Percentiles rank a stretch among this genome's conserved stretches.
These are phyloP conservation scores for Penstemon newberryi DNA, from an alignment of 257 asterid genomes.

Conservation along the genomic window DNA sequence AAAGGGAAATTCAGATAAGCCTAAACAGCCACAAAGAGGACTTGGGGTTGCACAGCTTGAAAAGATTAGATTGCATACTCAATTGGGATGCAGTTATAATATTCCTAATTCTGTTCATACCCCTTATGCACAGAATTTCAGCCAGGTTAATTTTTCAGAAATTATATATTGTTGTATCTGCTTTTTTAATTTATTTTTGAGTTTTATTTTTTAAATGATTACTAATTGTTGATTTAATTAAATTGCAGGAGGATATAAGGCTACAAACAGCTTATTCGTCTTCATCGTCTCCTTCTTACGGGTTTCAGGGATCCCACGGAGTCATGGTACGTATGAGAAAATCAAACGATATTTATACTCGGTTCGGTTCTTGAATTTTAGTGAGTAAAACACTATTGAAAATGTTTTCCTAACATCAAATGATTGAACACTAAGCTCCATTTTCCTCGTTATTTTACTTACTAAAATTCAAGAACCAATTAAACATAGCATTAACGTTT, in stretches of 20 bases:
- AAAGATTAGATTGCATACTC: slow-evolving; percentile 80
- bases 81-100: slow-evolving; percentile 49
- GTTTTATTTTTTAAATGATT: background rate
- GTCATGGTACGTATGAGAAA: slow-evolving; percentile 41
- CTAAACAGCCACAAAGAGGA: slow-evolving; percentile 88
- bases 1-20: slow-evolving; percentile 66
- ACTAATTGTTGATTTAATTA: slow-evolving; percentile 4
- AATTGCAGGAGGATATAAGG: slow-evolving; percentile 65
- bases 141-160: slow-evolving; percentile 40
- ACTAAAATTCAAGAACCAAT: too few species aligned
- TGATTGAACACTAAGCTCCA: too few species aligned
- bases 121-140: slow-evolving; percentile 44
- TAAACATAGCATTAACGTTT: too few species aligned
- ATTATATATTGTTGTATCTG: background rate
- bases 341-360: too few species aligned
- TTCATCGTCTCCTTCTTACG: slow-evolving; percentile 49
- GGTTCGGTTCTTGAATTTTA: too few species aligned
- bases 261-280: slow-evolving; percentile 56
- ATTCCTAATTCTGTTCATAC: slow-evolving; percentile 33
- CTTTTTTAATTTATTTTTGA: too few species aligned
- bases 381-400: too few species aligned
- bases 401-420: too few species aligned
- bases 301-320: slow-evolving; percentile 51
- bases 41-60: slow-evolving; percentile 95
- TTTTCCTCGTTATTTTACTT: too few species aligned